These are phyloP conservation scores for Moesziomyces sp. DNA, from an alignment of 1,284 basidiomycete genomes.

Conservation along the genomic window DNA sequence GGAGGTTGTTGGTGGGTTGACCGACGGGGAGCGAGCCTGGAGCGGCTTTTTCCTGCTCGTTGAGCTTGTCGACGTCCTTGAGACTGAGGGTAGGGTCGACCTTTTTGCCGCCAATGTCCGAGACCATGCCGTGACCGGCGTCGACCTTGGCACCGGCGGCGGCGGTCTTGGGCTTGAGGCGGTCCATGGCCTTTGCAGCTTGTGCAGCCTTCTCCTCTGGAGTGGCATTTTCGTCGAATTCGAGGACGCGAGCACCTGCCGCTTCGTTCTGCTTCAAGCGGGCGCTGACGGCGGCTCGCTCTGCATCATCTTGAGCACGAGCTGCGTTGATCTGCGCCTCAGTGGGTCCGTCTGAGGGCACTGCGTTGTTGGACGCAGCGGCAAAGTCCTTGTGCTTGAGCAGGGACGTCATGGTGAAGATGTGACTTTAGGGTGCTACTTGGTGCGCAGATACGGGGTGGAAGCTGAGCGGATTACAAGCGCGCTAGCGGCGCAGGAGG, in stretches of 20 bases:
- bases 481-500: background rate
- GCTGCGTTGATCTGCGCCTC: constrained; percentile 40
- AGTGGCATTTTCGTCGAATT: constrained; percentile 60
- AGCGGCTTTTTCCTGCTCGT: constrained; percentile 45
- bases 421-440: too few relatives aligned
- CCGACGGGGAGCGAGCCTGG: constrained; percentile 57
- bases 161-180: constrained; percentile 50
- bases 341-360: constrained; percentile 4
- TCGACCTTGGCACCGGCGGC: constrained; percentile 21
- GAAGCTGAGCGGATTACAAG: too few relatives aligned
- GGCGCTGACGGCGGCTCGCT: constrained; percentile 37
- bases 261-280: constrained; percentile 44
- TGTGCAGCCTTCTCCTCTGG: constrained; percentile 61
- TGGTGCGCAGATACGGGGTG: too few relatives aligned
- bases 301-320: constrained; percentile 39
- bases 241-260: constrained; percentile 56
- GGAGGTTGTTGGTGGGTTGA: constrained; percentile 45
- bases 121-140: constrained; percentile 35
- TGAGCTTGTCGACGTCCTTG: constrained; percentile 59
- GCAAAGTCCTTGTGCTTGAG: constrained; percentile 43
- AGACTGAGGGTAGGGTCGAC: constrained; percentile 56
- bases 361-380: background rate
- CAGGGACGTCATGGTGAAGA: constrained; percentile 25
- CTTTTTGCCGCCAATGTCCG: constrained; percentile 56
- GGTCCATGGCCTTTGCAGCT: constrained; percentile 47